phyloP scores from a whole-genome alignment of 169 alveolate genomes.

The Plasmodium blacklocki region DNA sequence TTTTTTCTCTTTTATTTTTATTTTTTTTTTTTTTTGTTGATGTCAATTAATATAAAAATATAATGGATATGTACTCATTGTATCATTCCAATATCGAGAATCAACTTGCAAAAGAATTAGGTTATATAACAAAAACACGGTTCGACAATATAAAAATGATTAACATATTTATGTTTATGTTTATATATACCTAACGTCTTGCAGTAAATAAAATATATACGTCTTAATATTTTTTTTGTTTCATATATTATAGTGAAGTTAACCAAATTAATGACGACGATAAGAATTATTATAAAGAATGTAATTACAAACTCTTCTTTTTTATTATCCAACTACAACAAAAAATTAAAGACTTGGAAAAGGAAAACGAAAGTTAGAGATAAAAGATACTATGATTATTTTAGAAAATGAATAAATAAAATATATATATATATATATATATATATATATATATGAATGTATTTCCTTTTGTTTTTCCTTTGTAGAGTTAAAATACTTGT shows the following conservation, averaged over 20 bases:
- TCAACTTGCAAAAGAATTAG: conserved; percentile 29
- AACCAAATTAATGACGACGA: conserved; percentile 42
- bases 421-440: too few species aligned
- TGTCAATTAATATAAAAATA: neutral
- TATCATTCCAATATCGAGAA: conserved; percentile 16
- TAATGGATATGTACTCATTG: conserved; percentile 46
- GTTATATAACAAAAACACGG: conserved; percentile 23
- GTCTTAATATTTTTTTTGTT: neutral
- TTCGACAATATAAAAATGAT: conserved; percentile 1
- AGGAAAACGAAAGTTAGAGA: conserved; percentile 61
- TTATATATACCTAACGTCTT: neutral
- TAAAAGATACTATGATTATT: neutral
- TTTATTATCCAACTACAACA: conserved; percentile 73
- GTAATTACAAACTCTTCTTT: conserved; percentile 67
- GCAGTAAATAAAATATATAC: neutral
- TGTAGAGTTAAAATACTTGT: conserved; percentile 43
- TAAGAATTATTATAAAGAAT: conserved; percentile 38
- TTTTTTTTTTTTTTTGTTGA: too few species aligned
- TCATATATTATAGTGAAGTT: conserved; percentile 4
- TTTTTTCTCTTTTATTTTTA: too few species aligned
- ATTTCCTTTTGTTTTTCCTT: neutral
- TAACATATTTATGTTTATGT: neutral
- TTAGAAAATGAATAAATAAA: too few species aligned
- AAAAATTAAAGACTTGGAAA: conserved; percentile 54
- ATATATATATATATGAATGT: too few species aligned